These are phyloP conservation scores for Phyllachora maydis DNA, from an alignment of 2,329 filamentous ascomycete genomes.

Conservation along the genomic window DNA sequence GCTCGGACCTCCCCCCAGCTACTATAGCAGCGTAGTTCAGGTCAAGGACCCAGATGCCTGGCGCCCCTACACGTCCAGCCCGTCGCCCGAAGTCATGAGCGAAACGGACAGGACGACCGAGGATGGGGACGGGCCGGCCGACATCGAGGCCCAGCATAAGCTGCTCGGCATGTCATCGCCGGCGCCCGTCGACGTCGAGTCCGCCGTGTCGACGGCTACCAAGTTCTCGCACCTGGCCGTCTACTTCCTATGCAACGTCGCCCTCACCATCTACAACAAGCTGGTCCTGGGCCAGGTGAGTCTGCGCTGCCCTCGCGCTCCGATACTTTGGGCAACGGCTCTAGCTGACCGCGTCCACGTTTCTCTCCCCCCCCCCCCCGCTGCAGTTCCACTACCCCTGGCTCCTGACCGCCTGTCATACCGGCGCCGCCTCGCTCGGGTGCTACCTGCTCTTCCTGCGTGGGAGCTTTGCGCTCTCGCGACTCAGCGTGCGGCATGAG, in stretches of 20 bases:
- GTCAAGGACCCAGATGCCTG: too few relatives aligned
- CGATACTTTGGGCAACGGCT: slow-evolving; percentile 1
- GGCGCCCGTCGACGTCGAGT: slow-evolving; percentile 8
- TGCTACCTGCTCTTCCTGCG: slow-evolving; percentile 28
- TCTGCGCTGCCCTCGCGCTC: not conserved
- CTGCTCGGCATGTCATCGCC: slow-evolving; percentile 1
- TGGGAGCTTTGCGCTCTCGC: slow-evolving; percentile 29
- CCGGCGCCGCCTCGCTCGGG: slow-evolving; percentile 33
- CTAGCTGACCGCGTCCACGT: not conserved
- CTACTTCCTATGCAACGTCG: slow-evolving; percentile 16
- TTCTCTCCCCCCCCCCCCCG: slow-evolving; percentile 1
- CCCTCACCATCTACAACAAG: slow-evolving; percentile 37
- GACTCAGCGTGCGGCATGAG: slow-evolving; percentile 29
- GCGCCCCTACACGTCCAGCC: too few relatives aligned
- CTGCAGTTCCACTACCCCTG: slow-evolving; percentile 35
- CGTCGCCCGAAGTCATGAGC: too few relatives aligned
- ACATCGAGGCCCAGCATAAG: slow-evolving; percentile 6
- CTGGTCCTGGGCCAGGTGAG: slow-evolving; percentile 28
- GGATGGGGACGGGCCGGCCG: slow-evolving; percentile 2
- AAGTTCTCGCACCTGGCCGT: slow-evolving; percentile 8
- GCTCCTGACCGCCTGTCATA: slow-evolving; percentile 37
- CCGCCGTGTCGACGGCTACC: slow-evolving; percentile 7
- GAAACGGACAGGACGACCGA: too few relatives aligned
- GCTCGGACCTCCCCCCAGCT: too few relatives aligned
- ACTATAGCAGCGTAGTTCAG: too few relatives aligned